These are phyloP conservation scores for Xylaria sp. DNA, from an alignment of 2,329 filamentous ascomycete species.

Conservation along the genomic window DNA sequence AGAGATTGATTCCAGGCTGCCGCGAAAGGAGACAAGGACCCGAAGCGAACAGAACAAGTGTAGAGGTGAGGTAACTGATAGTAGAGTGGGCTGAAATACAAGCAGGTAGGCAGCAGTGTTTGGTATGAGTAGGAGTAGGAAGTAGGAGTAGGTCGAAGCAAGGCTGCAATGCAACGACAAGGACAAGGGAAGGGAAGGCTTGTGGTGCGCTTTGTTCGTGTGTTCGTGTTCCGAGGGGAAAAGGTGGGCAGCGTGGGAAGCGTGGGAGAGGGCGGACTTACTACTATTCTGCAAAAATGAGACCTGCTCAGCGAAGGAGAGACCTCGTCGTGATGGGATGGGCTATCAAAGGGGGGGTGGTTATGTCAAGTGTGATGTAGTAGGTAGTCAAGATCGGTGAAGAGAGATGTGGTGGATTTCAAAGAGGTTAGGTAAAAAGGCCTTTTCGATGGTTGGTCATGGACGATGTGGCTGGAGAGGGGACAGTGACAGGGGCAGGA, in stretches of 20 bases:
- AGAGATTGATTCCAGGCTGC: conserved; percentile 25
- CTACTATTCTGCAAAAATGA: conserved; percentile 32
- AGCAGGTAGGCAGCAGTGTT: too few species aligned
- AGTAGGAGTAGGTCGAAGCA: conserved; percentile 17
- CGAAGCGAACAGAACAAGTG: conserved; percentile 25
- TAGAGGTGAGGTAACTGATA: conserved; percentile 15
- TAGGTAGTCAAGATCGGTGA: conserved; percentile 33
- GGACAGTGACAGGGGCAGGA: conserved; percentile 14
- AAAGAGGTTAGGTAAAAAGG: conserved; percentile 30
- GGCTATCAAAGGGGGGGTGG: conserved; percentile 28
- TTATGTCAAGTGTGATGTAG: conserved; percentile 28
- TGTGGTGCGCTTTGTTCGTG: conserved; percentile 24
- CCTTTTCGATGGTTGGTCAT: conserved; percentile 17
- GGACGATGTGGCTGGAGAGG: conserved; percentile 32
- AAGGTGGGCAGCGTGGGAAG: not conserved
- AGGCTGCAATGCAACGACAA: conserved; percentile 14
- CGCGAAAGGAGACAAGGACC: conserved; percentile 23
- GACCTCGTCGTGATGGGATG: conserved; percentile 32
- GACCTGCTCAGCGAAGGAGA: conserved; percentile 35
- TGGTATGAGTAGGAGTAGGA: too few species aligned
- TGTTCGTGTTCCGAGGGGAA: not conserved
- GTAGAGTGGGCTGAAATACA: conserved; percentile 20
- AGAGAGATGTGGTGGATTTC: conserved; percentile 29
- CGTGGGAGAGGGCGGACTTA: conserved; percentile 23
- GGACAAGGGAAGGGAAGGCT: not conserved